Conservation (phyloP, 202 grass and related monocot genomes). For the Cymbopogon flexuosus region DNA sequence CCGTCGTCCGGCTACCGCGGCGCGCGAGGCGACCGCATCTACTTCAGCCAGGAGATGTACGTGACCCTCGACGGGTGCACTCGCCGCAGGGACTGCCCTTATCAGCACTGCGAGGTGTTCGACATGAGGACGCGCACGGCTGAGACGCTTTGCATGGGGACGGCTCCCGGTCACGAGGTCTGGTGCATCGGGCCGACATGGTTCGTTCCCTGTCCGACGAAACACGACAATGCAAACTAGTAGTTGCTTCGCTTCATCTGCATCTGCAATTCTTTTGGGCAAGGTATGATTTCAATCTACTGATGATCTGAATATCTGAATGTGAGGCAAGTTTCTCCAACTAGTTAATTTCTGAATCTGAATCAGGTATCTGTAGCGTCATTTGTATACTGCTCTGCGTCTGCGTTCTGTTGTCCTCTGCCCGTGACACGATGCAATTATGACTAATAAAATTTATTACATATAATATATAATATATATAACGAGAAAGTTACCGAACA, state of each 20-base stretch:
- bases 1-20: too few species aligned
- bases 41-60: too few species aligned
- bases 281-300: neutral
- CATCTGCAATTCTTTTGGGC: neutral
- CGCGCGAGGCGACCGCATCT: too few species aligned
- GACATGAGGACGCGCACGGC: too few species aligned
- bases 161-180: too few species aligned
- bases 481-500: neutral
- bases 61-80: too few species aligned
- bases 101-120: too few species aligned
- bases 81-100: too few species aligned
- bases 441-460: too few species aligned
- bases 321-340: neutral
- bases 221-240: neutral
- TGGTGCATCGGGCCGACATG: neutral
- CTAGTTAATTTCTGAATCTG: neutral
- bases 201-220: neutral
- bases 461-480: too few species aligned
- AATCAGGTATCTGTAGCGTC: neutral
- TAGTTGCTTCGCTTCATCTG: neutral
- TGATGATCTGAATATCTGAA: too few species aligned
- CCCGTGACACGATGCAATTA: neutral
- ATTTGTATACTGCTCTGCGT: neutral
- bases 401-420: neutral
- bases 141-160: too few species aligned